Conservation (phyloP, 2,329 filamentous ascomycete genomes). For the Thelonectria olida region DNA sequence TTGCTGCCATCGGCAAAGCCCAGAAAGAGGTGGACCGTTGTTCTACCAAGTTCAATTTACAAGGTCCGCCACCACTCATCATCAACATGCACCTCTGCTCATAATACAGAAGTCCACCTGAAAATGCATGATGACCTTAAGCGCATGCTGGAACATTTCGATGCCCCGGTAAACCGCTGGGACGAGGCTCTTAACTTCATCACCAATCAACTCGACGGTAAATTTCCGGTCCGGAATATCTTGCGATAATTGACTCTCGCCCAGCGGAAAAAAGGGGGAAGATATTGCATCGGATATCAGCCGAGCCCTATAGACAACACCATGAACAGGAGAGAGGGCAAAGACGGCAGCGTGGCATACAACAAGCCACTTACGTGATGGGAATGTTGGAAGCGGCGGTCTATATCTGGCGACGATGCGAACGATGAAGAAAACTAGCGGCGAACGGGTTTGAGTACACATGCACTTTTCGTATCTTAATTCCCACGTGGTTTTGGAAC, state of each 20-base stretch:
- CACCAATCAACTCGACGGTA: not conserved
- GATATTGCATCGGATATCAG: not conserved
- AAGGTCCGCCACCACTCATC: not conserved
- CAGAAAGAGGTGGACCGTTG: not conserved
- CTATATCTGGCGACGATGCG: no score
- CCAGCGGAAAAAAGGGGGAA: not conserved
- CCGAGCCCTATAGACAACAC: not conserved
- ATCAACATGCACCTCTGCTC: not conserved
- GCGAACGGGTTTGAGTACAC: not conserved
- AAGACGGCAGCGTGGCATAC: no score
- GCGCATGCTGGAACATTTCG: not conserved
- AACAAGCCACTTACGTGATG: no score
- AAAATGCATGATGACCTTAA: not conserved
- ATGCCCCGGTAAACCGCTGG: not conserved
- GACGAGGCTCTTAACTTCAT: not conserved
- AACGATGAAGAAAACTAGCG: no score
- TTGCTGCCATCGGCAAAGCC: not conserved
- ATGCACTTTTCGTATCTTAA: no score
- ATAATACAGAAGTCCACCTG: not conserved
- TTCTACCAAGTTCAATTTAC: not conserved
- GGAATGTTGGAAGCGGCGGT: no score
- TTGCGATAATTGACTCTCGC: not conserved
- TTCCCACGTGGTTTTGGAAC: no score
- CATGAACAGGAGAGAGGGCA: not conserved
- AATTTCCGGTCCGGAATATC: not conserved